Evolutionary conservation across 192 early-diverging fungal species (phyloP).

Genomic region (Dispira simplex): DNA sequence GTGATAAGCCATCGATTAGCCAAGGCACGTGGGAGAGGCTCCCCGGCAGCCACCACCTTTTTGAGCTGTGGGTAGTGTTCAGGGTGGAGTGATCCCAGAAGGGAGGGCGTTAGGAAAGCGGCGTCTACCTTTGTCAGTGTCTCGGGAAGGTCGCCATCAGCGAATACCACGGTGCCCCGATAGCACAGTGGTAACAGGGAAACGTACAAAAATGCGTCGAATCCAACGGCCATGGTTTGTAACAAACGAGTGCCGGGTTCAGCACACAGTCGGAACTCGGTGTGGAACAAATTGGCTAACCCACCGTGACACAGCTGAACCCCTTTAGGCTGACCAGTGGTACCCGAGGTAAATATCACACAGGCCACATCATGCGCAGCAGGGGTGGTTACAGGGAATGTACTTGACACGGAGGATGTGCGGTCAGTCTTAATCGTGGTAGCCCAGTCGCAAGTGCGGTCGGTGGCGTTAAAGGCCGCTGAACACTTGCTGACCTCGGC

Average conservation of each 20-base stretch:
- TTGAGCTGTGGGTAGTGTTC: background rate
- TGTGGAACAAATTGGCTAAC: background rate
- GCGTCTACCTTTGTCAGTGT: background rate
- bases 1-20: background rate
- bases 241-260: background rate
- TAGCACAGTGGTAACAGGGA: background rate
- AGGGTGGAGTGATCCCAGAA: background rate
- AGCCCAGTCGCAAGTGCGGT: no score
- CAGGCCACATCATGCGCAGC: background rate
- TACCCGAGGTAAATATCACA: conserved; percentile 11
- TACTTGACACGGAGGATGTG: no score
- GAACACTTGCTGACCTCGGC: no score
- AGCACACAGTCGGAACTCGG: background rate
- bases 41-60: background rate
- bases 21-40: background rate
- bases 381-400: no score
- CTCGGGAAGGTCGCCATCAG: background rate
- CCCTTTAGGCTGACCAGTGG: conserved; percentile 12
- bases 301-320: background rate
- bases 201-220: background rate
- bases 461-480: no score
- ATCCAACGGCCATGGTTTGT: background rate
- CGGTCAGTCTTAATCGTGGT: no score
- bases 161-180: background rate
- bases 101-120: background rate